Evolutionary conservation across 2,329 filamentous ascomycete genomes (phyloP).

Genomic region (Boeremia exigua): DNA sequence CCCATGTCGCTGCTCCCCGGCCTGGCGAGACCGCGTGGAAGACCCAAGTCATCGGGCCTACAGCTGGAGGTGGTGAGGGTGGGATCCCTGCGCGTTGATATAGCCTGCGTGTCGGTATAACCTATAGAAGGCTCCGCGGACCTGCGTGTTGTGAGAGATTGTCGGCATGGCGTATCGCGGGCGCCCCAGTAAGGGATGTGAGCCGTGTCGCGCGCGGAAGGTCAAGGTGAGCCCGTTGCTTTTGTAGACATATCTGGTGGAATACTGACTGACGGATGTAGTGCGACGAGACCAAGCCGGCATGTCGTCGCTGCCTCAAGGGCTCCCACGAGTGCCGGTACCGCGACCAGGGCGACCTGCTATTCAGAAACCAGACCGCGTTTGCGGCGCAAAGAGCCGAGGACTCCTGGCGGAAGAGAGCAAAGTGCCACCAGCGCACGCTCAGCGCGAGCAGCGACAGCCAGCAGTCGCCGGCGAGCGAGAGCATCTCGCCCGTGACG

Average conservation of each 20-base stretch:
- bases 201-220: constrained; percentile 42
- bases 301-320: constrained; percentile 40
- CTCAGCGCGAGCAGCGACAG: constrained; percentile 19
- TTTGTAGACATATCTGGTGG: neutral
- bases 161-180: constrained; percentile 42
- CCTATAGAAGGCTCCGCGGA: no score
- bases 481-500: constrained; percentile 17
- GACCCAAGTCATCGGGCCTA: no score
- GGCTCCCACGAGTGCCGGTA: constrained; percentile 39
- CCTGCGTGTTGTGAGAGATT: no score
- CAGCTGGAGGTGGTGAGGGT: no score
- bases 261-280: constrained; percentile 11
- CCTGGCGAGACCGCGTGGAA: no score
- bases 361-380: constrained; percentile 45
- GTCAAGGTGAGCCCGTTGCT: constrained; percentile 38
- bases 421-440: constrained; percentile 34
- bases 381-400: constrained; percentile 44
- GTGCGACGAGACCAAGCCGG: constrained; percentile 44
- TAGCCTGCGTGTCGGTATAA: no score
- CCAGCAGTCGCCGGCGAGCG: constrained; percentile 20
- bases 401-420: constrained; percentile 42
- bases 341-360: constrained; percentile 39
- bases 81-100: no score
- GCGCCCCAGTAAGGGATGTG: constrained; percentile 45
- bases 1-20: no score